A percentile compares a stretch with the other conserved stretches of the same genome.
Evolutionary conservation across 768 basidiomycete genomes (phyloP).

Genomic region (Suillus bovinus): DNA sequence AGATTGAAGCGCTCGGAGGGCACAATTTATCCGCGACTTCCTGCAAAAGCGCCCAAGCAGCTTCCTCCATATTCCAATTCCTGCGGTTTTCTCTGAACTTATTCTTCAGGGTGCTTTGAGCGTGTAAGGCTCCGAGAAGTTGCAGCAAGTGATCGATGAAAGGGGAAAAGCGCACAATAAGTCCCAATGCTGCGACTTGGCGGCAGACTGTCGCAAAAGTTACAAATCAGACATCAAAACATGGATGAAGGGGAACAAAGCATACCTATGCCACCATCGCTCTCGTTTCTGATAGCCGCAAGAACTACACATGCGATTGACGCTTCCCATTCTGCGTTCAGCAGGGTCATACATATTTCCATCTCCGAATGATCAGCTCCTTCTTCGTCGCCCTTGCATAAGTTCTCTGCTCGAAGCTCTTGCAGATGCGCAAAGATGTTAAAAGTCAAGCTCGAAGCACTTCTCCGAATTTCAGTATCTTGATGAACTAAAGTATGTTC

Average conservation of each 20-base stretch:
- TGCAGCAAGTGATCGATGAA: slow-evolving; percentile 54
- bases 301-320: slow-evolving; percentile 84
- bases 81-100: slow-evolving; percentile 60
- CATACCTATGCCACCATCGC: slow-evolving; percentile 74
- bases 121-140: slow-evolving; percentile 72
- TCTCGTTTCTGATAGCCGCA: slow-evolving; percentile 74
- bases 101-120: slow-evolving; percentile 49
- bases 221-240: not conserved
- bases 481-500: slow-evolving; percentile 68
- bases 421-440: slow-evolving; percentile 71
- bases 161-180: slow-evolving; percentile 76
- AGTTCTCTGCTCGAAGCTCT: slow-evolving; percentile 50
- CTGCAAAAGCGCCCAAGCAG: slow-evolving; percentile 55
- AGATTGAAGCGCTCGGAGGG: slow-evolving; percentile 3
- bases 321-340: slow-evolving; percentile 69
- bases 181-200: slow-evolving; percentile 73
- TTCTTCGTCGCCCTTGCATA: slow-evolving; percentile 37
- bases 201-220: slow-evolving; percentile 67
- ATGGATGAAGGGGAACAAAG: slow-evolving; percentile 12
- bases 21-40: slow-evolving; percentile 58
- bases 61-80: slow-evolving; percentile 54
- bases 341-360: not conserved
- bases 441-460: slow-evolving; percentile 81
- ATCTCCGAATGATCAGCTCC: slow-evolving; percentile 45
- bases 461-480: slow-evolving; percentile 67